Evolutionary conservation across 164 flowering plant genomes (phyloP).

Genomic region (Tinospora cordifolia): DNA sequence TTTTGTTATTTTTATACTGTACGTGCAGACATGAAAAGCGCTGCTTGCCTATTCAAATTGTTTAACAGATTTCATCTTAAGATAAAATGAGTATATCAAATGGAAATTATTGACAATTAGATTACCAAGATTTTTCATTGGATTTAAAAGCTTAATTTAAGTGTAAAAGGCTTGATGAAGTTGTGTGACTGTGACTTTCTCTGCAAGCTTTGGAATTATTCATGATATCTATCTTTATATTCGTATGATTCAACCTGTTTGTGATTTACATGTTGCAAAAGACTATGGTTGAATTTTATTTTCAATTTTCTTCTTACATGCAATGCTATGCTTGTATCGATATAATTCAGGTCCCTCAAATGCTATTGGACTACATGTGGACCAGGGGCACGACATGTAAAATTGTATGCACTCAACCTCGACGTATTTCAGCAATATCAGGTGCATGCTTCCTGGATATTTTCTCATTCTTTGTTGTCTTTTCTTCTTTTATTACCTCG

Average conservation of each 20-base stretch:
- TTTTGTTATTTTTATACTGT: too few relatives aligned
- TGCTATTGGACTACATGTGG: constrained; percentile 81
- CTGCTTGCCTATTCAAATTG: neutral
- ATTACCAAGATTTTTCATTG: neutral
- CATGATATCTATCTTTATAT: neutral
- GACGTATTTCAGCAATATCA: constrained; percentile 91
- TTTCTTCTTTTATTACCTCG: neutral
- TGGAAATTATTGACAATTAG: too few relatives aligned
- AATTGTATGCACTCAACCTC: constrained; percentile 89
- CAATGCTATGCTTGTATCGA: neutral
- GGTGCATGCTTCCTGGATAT: constrained; percentile 30
- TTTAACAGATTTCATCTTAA: too few relatives aligned
- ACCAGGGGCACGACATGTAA: constrained; percentile 69
- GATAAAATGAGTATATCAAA: neutral
- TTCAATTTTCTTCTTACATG: neutral
- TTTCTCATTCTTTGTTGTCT: neutral
- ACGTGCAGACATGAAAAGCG: neutral
- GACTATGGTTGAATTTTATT: neutral
- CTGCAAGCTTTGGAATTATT: neutral
- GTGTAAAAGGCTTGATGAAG: neutral
- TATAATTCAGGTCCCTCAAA: constrained; percentile 81
- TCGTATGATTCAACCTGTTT: neutral
- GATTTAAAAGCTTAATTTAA: neutral
- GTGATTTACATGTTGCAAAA: neutral
- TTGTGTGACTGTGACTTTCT: neutral